Evolutionary conservation across 1,284 basidiomycete genomes (phyloP), one percentile per base, ranked within the genome.

Genomic region (Ceratobasidium sp.): DNA sequence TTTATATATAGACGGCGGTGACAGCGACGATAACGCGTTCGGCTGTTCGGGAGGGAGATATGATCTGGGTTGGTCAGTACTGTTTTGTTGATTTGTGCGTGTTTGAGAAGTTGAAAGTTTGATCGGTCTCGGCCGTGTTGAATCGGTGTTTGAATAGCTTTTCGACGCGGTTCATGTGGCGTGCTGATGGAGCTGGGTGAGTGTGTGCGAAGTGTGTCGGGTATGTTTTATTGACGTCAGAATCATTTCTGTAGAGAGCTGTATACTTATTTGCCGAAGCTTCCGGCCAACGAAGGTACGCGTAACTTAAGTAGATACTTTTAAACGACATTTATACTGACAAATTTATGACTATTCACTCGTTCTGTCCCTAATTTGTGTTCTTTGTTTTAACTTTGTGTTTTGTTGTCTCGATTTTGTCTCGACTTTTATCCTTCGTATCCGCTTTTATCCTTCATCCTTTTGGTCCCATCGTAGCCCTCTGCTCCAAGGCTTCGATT

Each of bases 101-200:
- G 7, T 72, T 33, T 40, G 20, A 20, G 26, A 3, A 28, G 18
- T 20, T 39, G n/a, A 40, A 15, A 42, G 39, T 10, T 13, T 68
- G 20, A 39, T 68, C 66, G 44, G 46, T 46, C 23, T 28, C 49
- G 49, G 49, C 28, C 10, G 20, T 26, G n/a, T 40, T 51, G 56
- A 5, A 18, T 46, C 23, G n/a, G n/a, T 63, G 56, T 51, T 63
- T 39, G 33, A 5, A 1, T 26, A 75, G 72, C 42, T 75, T 75
- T 28, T 75, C 72, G 46, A 42, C 46, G n/a, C 60, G 72, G 46
- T 75, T 75, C 60, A 75, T 75, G 72, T 75, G 72, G 72, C 72
- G 72, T 28, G 72, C 64, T 0, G n/a, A 64, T 12, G 72, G 72
- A 3, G 72, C 23, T 20, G 72, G 20, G 72, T 66, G 26, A 55